Conservation (phyloP, 768 basidiomycete species). For the Pleurotus eryngii region DNA sequence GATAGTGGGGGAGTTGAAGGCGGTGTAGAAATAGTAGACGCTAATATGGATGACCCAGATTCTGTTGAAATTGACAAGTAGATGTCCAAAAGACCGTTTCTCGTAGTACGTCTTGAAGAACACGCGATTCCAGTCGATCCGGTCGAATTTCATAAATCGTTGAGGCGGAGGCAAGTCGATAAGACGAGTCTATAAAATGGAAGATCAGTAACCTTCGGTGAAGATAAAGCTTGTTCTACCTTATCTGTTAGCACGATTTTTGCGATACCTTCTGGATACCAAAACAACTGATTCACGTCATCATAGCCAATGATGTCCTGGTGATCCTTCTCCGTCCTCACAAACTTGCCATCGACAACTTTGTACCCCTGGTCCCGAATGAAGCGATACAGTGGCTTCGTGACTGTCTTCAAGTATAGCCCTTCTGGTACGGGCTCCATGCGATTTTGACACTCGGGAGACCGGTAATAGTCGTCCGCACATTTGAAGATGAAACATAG, state of each 20-base stretch:
- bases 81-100: slow-evolving; percentile 93
- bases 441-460: slow-evolving; percentile 94
- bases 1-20: slow-evolving; percentile 87
- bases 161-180: slow-evolving; percentile 89
- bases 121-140: slow-evolving; percentile 92
- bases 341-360: slow-evolving; percentile 91
- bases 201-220: slow-evolving; percentile 1
- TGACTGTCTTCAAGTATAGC: slow-evolving; percentile 85
- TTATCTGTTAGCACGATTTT: slow-evolving; percentile 87
- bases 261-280: slow-evolving; percentile 99
- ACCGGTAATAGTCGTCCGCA: slow-evolving; percentile 98
- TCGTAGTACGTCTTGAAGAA: slow-evolving; percentile 99
- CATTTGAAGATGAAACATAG: slow-evolving; percentile 99
- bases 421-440: slow-evolving; percentile 93
- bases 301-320: slow-evolving; percentile 96
- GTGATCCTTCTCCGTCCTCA: slow-evolving; percentile 90
- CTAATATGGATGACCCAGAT: slow-evolving; percentile 98
- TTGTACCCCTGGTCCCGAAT: slow-evolving; percentile 98
- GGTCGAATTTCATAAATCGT: slow-evolving; percentile 95
- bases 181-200: slow-evolving; percentile 63
- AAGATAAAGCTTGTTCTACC: slow-evolving; percentile 34
- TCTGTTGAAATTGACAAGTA: slow-evolving; percentile 99
- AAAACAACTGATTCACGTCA: slow-evolving; percentile 98
- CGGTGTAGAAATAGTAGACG: slow-evolving; percentile 94
- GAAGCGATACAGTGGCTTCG: slow-evolving; percentile 94